phyloP scores from a whole-genome alignment of 2,329 filamentous ascomycete genomes.

The Fusarium pseudocircinatum region DNA sequence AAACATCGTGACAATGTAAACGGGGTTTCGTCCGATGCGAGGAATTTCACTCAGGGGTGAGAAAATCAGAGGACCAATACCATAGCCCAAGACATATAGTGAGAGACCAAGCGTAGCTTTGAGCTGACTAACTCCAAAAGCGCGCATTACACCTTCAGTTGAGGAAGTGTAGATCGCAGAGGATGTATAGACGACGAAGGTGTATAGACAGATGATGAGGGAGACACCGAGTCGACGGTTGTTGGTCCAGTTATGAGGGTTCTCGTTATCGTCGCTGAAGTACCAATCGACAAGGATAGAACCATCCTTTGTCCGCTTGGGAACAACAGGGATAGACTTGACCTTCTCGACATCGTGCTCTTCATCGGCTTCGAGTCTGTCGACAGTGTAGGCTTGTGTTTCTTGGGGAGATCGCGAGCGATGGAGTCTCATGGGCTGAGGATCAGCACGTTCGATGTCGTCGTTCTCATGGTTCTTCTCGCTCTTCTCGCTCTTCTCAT shows the following conservation, averaged over 20 bases:
- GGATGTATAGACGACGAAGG: constrained; percentile 66
- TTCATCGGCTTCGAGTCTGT: constrained; percentile 45
- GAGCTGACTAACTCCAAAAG: constrained; percentile 62
- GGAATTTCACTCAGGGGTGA: constrained; percentile 75
- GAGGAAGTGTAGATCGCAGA: constrained; percentile 60
- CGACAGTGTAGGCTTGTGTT: constrained; percentile 30
- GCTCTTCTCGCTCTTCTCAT: neutral
- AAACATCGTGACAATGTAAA: constrained; percentile 74
- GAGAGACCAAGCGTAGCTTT: constrained; percentile 67
- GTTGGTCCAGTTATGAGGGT: constrained; percentile 65
- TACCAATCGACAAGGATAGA: constrained; percentile 64
- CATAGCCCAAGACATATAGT: constrained; percentile 72
- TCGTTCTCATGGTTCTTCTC: constrained; percentile 14
- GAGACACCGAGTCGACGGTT: constrained; percentile 54
- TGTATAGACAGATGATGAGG: constrained; percentile 63
- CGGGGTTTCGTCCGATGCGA: constrained; percentile 71
- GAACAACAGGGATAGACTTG: constrained; percentile 60
- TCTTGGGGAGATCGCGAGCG: constrained; percentile 40
- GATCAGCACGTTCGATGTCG: constrained; percentile 19
- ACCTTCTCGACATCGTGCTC: constrained; percentile 52
- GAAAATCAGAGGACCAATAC: constrained; percentile 71
- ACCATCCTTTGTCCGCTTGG: constrained; percentile 60
- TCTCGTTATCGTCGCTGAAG: constrained; percentile 62
- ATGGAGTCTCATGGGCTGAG: constrained; percentile 25
- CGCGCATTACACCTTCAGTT: constrained; percentile 57